Evolutionary conservation across 2,329 filamentous ascomycete species (phyloP).

Genomic region (Fusarium zealandicum): DNA sequence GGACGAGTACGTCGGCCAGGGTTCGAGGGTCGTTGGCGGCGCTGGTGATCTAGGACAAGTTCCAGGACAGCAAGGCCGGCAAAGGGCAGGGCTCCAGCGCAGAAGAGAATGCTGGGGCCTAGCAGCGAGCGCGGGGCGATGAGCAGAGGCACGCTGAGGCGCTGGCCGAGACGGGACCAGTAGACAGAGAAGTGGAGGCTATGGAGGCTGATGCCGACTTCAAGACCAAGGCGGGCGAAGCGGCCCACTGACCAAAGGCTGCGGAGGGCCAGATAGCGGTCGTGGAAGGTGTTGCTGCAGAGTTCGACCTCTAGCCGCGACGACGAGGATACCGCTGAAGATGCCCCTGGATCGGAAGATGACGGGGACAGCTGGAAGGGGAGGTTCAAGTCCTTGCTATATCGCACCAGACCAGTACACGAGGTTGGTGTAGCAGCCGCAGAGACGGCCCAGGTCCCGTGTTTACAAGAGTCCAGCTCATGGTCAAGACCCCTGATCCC

Average conservation of each 20-base stretch:
- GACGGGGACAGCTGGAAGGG: slow-evolving; percentile 33
- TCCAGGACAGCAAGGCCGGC: slow-evolving; percentile 50
- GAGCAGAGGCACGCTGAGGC: slow-evolving; percentile 54
- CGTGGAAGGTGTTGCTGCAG: slow-evolving; percentile 46
- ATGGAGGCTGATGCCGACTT: slow-evolving; percentile 51
- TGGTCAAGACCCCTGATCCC: slow-evolving; percentile 51
- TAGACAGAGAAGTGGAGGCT: slow-evolving; percentile 56
- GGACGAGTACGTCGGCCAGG: slow-evolving; percentile 11
- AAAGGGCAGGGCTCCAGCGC: slow-evolving; percentile 50
- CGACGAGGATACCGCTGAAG: slow-evolving; percentile 17
- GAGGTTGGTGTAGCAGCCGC: slow-evolving; percentile 41
- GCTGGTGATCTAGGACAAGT: slow-evolving; percentile 36
- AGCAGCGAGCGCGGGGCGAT: slow-evolving; percentile 44
- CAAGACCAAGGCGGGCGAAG: slow-evolving; percentile 54
- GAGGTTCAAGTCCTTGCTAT: slow-evolving; percentile 44
- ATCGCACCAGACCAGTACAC: slow-evolving; percentile 47
- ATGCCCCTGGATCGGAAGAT: slow-evolving; percentile 12
- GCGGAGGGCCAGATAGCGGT: slow-evolving; percentile 53
- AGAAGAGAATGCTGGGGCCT: slow-evolving; percentile 47
- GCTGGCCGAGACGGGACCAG: slow-evolving; percentile 56
- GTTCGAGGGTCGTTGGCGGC: slow-evolving; percentile 8
- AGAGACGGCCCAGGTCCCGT: slow-evolving; percentile 53
- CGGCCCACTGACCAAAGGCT: slow-evolving; percentile 52
- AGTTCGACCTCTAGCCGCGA: slow-evolving; percentile 54
- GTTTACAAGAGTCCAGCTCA: slow-evolving; percentile 37